phyloP scores from a whole-genome alignment of 78 protist genomes.

The Pelomyxa schiedti region DNA sequence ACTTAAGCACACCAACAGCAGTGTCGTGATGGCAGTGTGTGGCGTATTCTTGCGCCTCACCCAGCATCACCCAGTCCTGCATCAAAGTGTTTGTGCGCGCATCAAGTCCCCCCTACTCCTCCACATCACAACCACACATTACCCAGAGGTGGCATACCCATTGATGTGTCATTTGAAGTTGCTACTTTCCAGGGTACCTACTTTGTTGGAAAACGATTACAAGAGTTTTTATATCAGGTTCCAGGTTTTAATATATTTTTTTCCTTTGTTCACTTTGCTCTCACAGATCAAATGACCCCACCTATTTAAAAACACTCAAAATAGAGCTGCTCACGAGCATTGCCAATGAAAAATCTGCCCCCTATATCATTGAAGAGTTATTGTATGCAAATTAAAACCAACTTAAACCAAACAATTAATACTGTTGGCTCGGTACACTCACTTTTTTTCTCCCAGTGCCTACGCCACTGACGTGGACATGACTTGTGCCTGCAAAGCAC shows the following conservation, averaged over 20 bases:
- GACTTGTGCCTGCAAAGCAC: background rate
- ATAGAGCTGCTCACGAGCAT: conserved; percentile 30
- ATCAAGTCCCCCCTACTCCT: background rate
- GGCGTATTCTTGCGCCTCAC: conserved; percentile 49
- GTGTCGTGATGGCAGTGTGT: conserved; percentile 55
- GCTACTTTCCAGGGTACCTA: conserved; percentile 19
- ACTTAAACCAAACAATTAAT: no score
- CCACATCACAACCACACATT: conserved; percentile 7
- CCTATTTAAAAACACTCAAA: conserved; percentile 29
- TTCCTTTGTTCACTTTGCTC: background rate
- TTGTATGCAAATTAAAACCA: no score
- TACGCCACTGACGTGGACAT: background rate
- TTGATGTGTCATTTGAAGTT: conserved; percentile 40
- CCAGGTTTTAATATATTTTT: background rate
- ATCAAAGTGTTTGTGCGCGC: conserved; percentile 36
- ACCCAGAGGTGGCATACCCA: conserved; percentile 20
- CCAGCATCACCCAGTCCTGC: conserved; percentile 24
- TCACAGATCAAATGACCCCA: conserved; percentile 32
- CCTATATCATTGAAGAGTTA: no score
- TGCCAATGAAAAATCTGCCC: background rate
- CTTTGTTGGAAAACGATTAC: conserved; percentile 14
- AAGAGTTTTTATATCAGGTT: conserved; percentile 21
- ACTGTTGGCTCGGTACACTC: no score
- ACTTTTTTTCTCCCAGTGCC: no score
- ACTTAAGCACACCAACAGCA: conserved; percentile 36